Evolutionary conservation across 1,284 basidiomycete genomes (phyloP).

Genomic region (Ganoderma sinense): DNA sequence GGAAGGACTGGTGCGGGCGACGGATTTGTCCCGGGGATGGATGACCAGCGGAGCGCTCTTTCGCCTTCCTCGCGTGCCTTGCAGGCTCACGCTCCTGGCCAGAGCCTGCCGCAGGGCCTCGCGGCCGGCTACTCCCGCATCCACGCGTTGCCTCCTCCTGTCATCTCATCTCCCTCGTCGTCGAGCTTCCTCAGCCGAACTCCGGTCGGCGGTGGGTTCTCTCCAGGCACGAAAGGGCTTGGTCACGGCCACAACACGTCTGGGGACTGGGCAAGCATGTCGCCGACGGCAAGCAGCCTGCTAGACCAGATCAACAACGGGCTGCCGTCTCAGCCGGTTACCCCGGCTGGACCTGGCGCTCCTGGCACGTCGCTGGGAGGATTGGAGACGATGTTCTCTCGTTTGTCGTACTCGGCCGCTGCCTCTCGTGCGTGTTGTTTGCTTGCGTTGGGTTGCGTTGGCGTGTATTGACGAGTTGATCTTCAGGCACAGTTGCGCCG

Average conservation of each 20-base stretch:
- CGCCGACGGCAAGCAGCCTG: constrained; percentile 35
- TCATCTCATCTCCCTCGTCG: constrained; percentile 51
- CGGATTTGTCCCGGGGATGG: constrained; percentile 36
- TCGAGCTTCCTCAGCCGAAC: constrained; percentile 42
- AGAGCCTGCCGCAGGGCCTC: constrained; percentile 87
- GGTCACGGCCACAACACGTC: constrained; percentile 37
- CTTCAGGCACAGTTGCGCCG: constrained; percentile 28
- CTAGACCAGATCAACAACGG: constrained; percentile 40
- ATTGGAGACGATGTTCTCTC: constrained; percentile 42
- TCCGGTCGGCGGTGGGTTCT: constrained; percentile 31
- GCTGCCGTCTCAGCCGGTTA: constrained; percentile 20
- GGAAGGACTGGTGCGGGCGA: constrained; percentile 41
- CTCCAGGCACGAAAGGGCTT: constrained; percentile 37
- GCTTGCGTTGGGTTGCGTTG: constrained; percentile 7
- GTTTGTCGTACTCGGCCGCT: constrained; percentile 42
- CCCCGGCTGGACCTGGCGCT: constrained; percentile 7
- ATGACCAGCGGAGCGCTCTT: constrained; percentile 45
- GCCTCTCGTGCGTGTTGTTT: constrained; percentile 35
- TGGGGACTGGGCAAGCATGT: constrained; percentile 43
- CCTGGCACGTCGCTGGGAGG: constrained; percentile 31
- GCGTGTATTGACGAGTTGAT: neutral
- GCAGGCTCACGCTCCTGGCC: constrained; percentile 83
- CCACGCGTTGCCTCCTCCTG: constrained; percentile 69
- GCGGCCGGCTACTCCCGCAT: constrained; percentile 88
- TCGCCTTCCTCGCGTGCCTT: constrained; percentile 75